Evolutionary conservation across 2,329 filamentous ascomycete genomes (phyloP).

Genomic region (Nannizziopsis arthrosporioides): DNA sequence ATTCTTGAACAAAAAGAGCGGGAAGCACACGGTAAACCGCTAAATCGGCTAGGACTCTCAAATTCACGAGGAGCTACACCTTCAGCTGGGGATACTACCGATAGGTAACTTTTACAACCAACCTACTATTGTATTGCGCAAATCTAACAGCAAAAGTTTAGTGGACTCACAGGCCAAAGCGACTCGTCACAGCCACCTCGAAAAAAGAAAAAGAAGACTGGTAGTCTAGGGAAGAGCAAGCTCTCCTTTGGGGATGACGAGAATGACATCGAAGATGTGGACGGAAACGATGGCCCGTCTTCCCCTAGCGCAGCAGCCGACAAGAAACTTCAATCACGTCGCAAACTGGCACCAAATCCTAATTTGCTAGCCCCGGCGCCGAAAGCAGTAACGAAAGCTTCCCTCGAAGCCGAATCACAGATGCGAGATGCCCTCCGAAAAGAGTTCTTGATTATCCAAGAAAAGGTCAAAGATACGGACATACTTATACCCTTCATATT

Average conservation of each 20-base stretch:
- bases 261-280: slow-evolving; percentile 42
- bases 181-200: slow-evolving; percentile 34
- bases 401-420: slow-evolving; percentile 66
- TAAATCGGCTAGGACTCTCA: slow-evolving; percentile 33
- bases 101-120: slow-evolving; percentile 43
- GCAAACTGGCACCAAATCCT: slow-evolving; percentile 35
- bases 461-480: slow-evolving; percentile 77
- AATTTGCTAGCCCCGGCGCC: slow-evolving; percentile 43
- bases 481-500: slow-evolving; percentile 91
- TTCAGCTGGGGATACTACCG: slow-evolving; percentile 34
- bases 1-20: slow-evolving; percentile 84
- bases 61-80: slow-evolving; percentile 44
- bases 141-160: slow-evolving; percentile 48
- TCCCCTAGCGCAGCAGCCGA: slow-evolving; percentile 29
- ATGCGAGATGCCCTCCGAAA: slow-evolving; percentile 62
- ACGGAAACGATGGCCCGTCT: slow-evolving; percentile 26
- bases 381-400: slow-evolving; percentile 62
- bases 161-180: slow-evolving; percentile 40
- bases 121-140: background rate
- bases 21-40: slow-evolving; percentile 56
- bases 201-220: slow-evolving; percentile 50
- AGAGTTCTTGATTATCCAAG: slow-evolving; percentile 72
- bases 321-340: slow-evolving; percentile 21
- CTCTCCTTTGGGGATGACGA: slow-evolving; percentile 57
- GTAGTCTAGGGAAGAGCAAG: slow-evolving; percentile 44